Evolutionary conservation across 75 land plant genomes (phyloP).

Genomic region (Pseudotsuga menziesii): DNA sequence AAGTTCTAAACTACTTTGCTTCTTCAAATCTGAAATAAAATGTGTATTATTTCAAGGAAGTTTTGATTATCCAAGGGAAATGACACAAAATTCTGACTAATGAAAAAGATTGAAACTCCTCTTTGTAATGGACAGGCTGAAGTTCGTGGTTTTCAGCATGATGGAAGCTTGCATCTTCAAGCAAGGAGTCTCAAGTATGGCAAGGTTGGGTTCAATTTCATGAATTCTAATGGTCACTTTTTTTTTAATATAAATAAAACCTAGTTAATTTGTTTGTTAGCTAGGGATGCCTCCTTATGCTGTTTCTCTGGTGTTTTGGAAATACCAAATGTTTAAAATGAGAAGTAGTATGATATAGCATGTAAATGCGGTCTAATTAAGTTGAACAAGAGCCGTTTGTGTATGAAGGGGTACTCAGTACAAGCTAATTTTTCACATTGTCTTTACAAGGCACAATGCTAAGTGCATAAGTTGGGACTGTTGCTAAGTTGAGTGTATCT

Average conservation of each 20-base stretch:
- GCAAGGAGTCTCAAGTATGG: constrained; percentile 98
- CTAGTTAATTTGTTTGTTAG: neutral
- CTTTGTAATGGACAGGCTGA: constrained; percentile 61
- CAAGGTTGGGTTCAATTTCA: constrained; percentile 43
- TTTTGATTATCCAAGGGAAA: neutral
- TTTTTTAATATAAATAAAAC: neutral
- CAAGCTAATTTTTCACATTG: neutral
- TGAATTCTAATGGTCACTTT: neutral
- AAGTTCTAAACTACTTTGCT: constrained; percentile 19
- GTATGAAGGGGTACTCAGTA: neutral
- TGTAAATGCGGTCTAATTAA: too few species aligned
- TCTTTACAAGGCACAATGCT: neutral
- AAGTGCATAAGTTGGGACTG: neutral
- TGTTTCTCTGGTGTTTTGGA: neutral
- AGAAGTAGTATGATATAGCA: too few species aligned
- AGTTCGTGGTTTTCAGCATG: constrained; percentile 88
- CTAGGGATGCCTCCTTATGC: neutral
- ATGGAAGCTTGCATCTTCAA: constrained; percentile 92
- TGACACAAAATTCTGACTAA: neutral
- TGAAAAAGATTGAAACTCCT: neutral
- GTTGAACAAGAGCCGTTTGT: neutral
- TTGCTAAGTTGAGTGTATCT: neutral
- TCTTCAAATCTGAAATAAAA: neutral
- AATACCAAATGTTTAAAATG: too few species aligned
- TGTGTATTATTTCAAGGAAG: neutral